Conservation (phyloP, 1,284 basidiomycete species). For the Quambalaria eucalypti region DNA sequence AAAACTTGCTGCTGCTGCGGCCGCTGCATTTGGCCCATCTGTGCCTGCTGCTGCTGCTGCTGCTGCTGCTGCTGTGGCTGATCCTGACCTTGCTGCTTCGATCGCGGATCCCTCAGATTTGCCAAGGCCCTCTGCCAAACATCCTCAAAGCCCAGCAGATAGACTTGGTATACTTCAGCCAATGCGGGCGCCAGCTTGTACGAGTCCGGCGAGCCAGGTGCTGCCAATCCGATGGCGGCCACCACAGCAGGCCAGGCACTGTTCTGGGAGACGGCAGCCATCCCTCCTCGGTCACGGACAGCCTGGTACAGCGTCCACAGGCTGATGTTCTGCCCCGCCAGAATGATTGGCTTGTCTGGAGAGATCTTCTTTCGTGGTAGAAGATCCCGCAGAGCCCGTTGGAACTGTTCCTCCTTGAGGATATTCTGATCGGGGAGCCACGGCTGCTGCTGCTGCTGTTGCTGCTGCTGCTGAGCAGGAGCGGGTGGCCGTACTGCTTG, state of each 20-base stretch:
- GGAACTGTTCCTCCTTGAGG: slow-evolving; percentile 36
- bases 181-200: slow-evolving; percentile 22
- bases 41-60: slow-evolving; percentile 1
- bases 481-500: background rate
- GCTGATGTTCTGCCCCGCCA: slow-evolving; percentile 31
- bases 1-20: slow-evolving; percentile 10
- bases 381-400: slow-evolving; percentile 33
- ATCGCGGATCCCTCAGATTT: slow-evolving; percentile 17
- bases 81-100: background rate
- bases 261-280: slow-evolving; percentile 33
- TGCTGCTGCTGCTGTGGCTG: background rate
- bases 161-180: slow-evolving; percentile 27
- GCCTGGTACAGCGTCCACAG: slow-evolving; percentile 36
- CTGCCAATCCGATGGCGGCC: slow-evolving; percentile 30
- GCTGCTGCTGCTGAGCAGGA: slow-evolving; percentile 4
- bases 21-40: slow-evolving; percentile 6
- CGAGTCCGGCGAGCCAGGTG: slow-evolving; percentile 24
- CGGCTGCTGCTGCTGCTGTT: slow-evolving; percentile 8
- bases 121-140: slow-evolving; percentile 24
- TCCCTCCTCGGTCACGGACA: slow-evolving; percentile 38
- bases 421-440: background rate
- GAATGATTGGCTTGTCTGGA: slow-evolving; percentile 22
- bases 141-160: slow-evolving; percentile 37
- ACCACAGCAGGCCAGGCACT: slow-evolving; percentile 32
- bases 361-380: slow-evolving; percentile 36